Percentiles rank a stretch among this genome's conserved stretches.
phyloP scores from a whole-genome alignment of 2,329 filamentous ascomycete species.

The Penicillium sp. region DNA sequence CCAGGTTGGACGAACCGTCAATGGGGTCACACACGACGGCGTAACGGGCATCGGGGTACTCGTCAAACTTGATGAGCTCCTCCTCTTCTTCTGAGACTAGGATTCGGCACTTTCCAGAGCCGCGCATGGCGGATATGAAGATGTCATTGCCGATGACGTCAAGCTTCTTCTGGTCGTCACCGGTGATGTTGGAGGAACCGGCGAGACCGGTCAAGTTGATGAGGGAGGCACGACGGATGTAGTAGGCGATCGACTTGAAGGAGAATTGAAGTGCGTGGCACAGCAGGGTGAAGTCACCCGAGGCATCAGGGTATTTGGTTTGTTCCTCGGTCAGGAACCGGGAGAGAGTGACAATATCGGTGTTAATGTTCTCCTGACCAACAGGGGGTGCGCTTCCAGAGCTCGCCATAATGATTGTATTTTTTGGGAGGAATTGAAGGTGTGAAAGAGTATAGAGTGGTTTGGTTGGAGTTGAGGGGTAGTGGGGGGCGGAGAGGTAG shows the following conservation, averaged over 20 bases:
- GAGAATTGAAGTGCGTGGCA: constrained; percentile 98
- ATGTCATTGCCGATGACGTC: constrained; percentile 98
- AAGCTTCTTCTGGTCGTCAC: constrained; percentile 99
- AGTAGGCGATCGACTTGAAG: constrained; percentile 99
- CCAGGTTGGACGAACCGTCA: constrained; percentile 94
- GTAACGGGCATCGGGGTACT: constrained; percentile 74
- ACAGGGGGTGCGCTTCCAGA: constrained; percentile 54
- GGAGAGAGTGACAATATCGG: constrained; percentile 91
- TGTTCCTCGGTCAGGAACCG: constrained; percentile 97
- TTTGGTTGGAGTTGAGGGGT: neutral
- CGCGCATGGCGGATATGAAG: constrained; percentile 93
- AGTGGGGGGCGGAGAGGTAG: neutral
- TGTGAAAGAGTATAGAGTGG: neutral
- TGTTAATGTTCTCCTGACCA: constrained; percentile 80
- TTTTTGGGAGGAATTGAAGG: constrained; percentile 2
- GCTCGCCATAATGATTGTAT: constrained; percentile 39
- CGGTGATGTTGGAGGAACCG: constrained; percentile 90
- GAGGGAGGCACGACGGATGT: constrained; percentile 91
- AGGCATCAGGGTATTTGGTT: constrained; percentile 86
- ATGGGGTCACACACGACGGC: constrained; percentile 97
- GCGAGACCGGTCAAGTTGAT: constrained; percentile 95
- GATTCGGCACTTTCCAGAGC: constrained; percentile 84
- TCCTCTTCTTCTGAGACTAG: constrained; percentile 99
- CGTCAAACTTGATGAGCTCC: constrained; percentile 80
- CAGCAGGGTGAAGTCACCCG: constrained; percentile 97